Evolutionary conservation across 2,329 filamentous ascomycete genomes (phyloP), one percentile per base, ranked within the genome.

Genomic region (Trematosphaeria pertusa): DNA sequence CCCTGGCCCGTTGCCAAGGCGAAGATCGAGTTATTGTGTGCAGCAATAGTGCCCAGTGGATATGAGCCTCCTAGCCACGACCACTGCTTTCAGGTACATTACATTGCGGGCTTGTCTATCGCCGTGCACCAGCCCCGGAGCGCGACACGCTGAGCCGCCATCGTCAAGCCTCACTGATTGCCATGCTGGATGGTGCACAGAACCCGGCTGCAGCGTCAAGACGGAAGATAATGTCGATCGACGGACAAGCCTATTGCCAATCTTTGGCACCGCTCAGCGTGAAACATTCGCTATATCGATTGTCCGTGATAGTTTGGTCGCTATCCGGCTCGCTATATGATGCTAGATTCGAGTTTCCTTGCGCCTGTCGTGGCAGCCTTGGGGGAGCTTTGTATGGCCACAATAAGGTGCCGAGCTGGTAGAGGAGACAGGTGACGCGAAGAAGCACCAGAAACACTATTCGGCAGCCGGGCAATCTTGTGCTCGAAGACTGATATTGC

Each of bases 1-100:
- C 42, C 39, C 40, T 38, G 42, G 50, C 54, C 57, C 50, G 55
- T 62, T 65, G 62, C 62, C 62, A 60, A 66, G 62, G 8, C 48
- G 52, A 49, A 47, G 52, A 56, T 59, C 56, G 43, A n/a, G 45
- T 19, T 53, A 52, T 63, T 58, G 50, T 59, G 46, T 64, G 62
- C 58, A 52, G 52, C 54, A 26, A 49, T 52, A 58, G 52, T 46
- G 50, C 41, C 47, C 43, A 35, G 35, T 45, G 44, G 35, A 48
- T 42, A 47, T 52, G 43, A 41, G 46, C 34, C 40, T 48, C 33
- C 43, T 44, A 41, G 48, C 50, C 47, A 46, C 48, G 37, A 43
- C 55, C 51, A 48, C 28, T 48, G 42, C 54, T 57, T 34, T 52
- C 56, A 59, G 53, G 50, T 52, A 62, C 56, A 50, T 45, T 48